These are phyloP conservation scores for Cryptococcus sp. DNA, from an alignment of 1,284 basidiomycete species.

Conservation along the genomic window DNA sequence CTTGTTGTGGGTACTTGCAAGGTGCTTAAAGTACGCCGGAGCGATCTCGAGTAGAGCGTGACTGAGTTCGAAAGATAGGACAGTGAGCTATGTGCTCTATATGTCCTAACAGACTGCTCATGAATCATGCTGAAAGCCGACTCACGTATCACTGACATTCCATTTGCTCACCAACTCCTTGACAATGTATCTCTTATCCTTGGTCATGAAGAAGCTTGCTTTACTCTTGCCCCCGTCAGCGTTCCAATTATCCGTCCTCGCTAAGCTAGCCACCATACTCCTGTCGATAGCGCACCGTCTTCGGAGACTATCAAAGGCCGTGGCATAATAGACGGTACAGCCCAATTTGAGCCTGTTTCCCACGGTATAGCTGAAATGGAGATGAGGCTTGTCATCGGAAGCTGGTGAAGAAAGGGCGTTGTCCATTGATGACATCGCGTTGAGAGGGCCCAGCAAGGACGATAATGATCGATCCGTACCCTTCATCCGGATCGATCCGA, in stretches of 20 bases:
- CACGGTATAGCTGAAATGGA: constrained; percentile 74
- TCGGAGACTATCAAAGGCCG: constrained; percentile 69
- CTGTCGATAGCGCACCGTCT: constrained; percentile 67
- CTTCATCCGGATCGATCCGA: constrained; percentile 30
- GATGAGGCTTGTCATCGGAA: constrained; percentile 66
- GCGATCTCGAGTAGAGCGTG: constrained; percentile 73
- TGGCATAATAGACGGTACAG: constrained; percentile 75
- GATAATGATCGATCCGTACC: constrained; percentile 30
- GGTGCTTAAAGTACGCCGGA: constrained; percentile 72
- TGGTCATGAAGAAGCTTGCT: constrained; percentile 75
- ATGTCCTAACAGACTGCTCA: not conserved
- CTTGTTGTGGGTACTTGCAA: constrained; percentile 66
- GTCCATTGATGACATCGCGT: constrained; percentile 24
- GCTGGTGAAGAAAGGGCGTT: constrained; percentile 22
- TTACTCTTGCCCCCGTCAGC: constrained; percentile 61
- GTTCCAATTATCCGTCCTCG: constrained; percentile 65
- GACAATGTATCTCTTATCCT: constrained; percentile 72
- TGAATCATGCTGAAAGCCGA: constrained; percentile 20
- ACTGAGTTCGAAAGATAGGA: constrained; percentile 49
- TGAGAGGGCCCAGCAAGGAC: constrained; percentile 28
- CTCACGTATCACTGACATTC: constrained; percentile 78
- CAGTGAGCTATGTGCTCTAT: not conserved
- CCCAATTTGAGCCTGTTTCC: constrained; percentile 70
- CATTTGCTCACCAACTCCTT: constrained; percentile 79
- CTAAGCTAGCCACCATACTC: constrained; percentile 63